These are phyloP conservation scores for Rhodamnia argentea DNA, from an alignment of 345 rosid genomes.

Conservation along the genomic window DNA sequence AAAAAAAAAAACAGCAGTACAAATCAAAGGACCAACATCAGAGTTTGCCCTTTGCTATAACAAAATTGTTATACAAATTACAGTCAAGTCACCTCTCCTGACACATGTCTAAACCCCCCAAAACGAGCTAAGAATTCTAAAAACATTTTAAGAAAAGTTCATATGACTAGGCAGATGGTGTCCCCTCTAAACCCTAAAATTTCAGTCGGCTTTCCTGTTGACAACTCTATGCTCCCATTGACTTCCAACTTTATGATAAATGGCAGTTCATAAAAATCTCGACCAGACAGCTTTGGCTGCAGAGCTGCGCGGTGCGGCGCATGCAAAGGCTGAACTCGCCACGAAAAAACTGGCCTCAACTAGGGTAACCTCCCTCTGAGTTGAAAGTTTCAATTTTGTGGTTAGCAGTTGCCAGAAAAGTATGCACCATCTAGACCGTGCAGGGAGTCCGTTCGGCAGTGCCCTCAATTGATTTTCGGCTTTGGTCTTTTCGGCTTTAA, in stretches of 20 bases:
- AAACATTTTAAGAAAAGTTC: not conserved
- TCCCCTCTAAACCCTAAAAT: not conserved
- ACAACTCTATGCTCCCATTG: not conserved
- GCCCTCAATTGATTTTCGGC: slow-evolving; percentile 72
- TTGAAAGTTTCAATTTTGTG: not conserved
- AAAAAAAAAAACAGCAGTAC: not conserved
- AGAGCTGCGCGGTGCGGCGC: not conserved
- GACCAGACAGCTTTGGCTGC: not conserved
- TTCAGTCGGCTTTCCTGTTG: not conserved
- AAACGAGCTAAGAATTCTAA: not conserved
- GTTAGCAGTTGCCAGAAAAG: not conserved
- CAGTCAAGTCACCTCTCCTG: not conserved
- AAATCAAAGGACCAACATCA: not conserved
- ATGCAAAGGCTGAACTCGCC: not conserved
- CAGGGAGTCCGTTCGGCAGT: not conserved
- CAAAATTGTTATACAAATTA: not conserved
- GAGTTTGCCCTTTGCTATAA: not conserved
- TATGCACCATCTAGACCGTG: not conserved
- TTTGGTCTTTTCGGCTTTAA: slow-evolving; percentile 76
- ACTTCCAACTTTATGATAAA: not conserved
- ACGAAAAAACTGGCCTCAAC: not conserved
- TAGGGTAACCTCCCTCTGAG: not conserved
- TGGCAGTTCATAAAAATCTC: not conserved
- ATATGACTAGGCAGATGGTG: not conserved
- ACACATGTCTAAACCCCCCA: not conserved